A percentile compares a stretch with the other conserved stretches of the same genome.
Conservation (phyloP, 169 alveolate genomes). For the Blepharisma undulans region DNA sequence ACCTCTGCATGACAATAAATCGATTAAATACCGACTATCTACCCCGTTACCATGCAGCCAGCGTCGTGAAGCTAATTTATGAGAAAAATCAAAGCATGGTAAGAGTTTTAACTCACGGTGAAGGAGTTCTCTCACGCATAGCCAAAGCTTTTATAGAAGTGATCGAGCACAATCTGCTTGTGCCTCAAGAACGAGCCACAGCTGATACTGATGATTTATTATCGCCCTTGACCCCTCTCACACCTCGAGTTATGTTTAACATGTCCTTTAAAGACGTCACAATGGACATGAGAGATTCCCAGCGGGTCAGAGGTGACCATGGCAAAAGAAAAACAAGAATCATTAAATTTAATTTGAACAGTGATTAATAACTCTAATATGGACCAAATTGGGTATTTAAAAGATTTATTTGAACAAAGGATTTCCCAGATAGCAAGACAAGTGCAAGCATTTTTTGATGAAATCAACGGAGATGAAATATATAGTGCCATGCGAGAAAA, state of each 20-base stretch:
- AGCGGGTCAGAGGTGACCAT: background rate
- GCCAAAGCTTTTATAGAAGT: background rate
- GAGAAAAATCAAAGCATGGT: background rate
- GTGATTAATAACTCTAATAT: background rate
- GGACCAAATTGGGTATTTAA: background rate
- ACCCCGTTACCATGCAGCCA: background rate
- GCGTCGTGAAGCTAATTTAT: background rate
- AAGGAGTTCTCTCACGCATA: background rate
- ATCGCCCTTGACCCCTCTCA: background rate
- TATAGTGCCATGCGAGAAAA: constrained; percentile 20
- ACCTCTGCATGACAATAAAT: background rate
- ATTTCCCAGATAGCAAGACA: background rate
- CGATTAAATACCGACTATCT: background rate
- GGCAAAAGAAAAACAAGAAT: background rate
- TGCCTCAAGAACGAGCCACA: background rate
- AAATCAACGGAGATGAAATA: constrained; percentile 12
- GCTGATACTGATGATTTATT: background rate
- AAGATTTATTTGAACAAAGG: constrained; percentile 12
- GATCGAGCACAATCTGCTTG: background rate
- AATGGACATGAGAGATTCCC: background rate
- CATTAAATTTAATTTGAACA: background rate
- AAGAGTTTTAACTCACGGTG: background rate
- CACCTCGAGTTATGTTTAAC: background rate
- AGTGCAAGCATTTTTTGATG: background rate
- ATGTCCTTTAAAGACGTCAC: background rate